These are phyloP conservation scores for Gossypium raimondii DNA, from an alignment of 345 rosid genomes.

Conservation along the genomic window DNA sequence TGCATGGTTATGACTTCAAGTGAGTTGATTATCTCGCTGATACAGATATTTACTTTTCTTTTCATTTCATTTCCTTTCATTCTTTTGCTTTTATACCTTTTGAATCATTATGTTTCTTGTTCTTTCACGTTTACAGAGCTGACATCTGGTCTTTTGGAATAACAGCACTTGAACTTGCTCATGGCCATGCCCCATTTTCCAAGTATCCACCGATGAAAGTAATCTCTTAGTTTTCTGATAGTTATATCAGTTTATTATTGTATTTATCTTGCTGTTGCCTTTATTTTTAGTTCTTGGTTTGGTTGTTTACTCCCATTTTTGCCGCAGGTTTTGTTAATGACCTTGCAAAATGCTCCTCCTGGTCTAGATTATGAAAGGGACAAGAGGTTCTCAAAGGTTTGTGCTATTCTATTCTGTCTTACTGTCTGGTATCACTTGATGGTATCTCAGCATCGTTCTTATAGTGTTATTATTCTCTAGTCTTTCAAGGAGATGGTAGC, in stretches of 20 bases:
- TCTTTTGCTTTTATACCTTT: conserved; percentile 17
- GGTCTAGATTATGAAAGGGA: conserved; percentile 99
- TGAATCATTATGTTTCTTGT: background rate
- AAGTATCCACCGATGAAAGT: conserved; percentile 99
- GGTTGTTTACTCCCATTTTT: conserved; percentile 12
- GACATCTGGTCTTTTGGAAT: conserved; percentile 99
- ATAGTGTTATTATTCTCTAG: conserved; percentile 39
- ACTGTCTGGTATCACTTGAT: conserved; percentile 16
- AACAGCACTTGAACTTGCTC: conserved; percentile 98
- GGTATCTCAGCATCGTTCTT: conserved; percentile 23
- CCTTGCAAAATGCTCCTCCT: conserved; percentile 99
- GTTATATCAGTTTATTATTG: conserved; percentile 13
- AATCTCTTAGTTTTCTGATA: conserved; percentile 24
- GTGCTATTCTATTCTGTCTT: conserved; percentile 17
- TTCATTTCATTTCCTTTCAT: background rate
- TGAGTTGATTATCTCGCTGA: conserved; percentile 36
- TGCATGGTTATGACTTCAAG: conserved; percentile 99
- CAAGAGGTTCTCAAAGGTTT: conserved; percentile 87
- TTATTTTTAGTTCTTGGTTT: conserved; percentile 18
- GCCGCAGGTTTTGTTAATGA: conserved; percentile 89
- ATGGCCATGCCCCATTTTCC: conserved; percentile 98
- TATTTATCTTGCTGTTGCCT: conserved; percentile 10
- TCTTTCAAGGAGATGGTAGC: conserved; percentile 94
- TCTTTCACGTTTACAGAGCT: conserved; percentile 58
- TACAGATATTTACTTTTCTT: background rate